These are phyloP conservation scores for Saxophila tyrrhenica DNA, from an alignment of 495 filamentous ascomycete species.

Conservation along the genomic window DNA sequence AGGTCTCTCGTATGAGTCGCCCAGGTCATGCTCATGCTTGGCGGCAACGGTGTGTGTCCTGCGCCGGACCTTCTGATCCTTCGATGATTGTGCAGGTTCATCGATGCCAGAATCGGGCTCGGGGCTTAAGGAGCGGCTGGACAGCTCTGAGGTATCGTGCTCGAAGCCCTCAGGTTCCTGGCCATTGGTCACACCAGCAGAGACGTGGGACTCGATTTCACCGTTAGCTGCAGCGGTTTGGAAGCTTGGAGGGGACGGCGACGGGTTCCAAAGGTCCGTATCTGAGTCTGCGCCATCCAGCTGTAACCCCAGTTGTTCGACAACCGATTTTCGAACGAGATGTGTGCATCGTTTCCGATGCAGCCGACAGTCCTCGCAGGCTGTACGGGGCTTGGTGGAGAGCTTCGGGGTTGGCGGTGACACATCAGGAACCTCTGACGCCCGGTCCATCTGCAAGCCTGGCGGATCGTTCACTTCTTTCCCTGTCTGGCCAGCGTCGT, in stretches of 20 bases:
- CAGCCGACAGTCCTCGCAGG: not conserved
- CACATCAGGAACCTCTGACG: too few relatives aligned
- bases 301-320: too few relatives aligned
- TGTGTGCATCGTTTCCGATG: not conserved
- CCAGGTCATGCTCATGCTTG: slow-evolving; percentile 3
- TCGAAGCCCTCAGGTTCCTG: not conserved
- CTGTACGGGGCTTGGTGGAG: not conserved
- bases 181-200: not conserved
- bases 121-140: not conserved
- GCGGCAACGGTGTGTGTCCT: not conserved
- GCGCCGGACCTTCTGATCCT: not conserved
- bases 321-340: not conserved
- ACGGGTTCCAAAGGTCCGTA: not conserved
- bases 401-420: not conserved
- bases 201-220: not conserved
- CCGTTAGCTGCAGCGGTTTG: not conserved
- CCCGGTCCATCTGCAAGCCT: too few relatives aligned
- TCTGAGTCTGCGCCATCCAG: not conserved
- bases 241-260: not conserved
- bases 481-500: too few relatives aligned
- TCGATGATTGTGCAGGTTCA: not conserved
- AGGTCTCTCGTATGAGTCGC: slow-evolving; percentile 4
- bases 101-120: not conserved
- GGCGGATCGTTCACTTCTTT: too few relatives aligned
- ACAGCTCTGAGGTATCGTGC: not conserved